Conservation (phyloP, 1,284 basidiomycete genomes). For the Leccinum laetum region DNA sequence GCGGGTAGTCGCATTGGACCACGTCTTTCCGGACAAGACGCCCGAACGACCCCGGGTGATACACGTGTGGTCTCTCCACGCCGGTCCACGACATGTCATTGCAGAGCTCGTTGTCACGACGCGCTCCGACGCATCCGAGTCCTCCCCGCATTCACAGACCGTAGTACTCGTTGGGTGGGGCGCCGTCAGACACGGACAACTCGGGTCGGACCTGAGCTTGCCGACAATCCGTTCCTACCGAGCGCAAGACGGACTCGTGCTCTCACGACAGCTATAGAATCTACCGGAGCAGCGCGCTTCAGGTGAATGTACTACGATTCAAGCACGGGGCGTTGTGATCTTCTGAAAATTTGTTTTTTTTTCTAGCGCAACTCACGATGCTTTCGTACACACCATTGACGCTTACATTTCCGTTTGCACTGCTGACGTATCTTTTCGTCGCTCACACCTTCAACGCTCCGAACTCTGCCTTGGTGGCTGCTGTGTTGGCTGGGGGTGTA, state of each 20-base stretch:
- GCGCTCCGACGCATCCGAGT: background rate
- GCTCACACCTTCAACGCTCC: slow-evolving; percentile 83
- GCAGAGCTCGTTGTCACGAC: slow-evolving; percentile 35
- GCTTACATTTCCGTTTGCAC: slow-evolving; percentile 76
- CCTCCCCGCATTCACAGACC: slow-evolving; percentile 4
- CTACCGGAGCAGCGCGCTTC: slow-evolving; percentile 32
- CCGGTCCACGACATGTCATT: slow-evolving; percentile 76
- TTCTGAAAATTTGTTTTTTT: background rate
- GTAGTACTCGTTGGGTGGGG: slow-evolving; percentile 78
- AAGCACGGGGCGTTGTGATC: no score
- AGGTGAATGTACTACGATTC: slow-evolving; percentile 6
- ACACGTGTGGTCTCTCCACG: slow-evolving; percentile 44
- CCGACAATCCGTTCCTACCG: slow-evolving; percentile 65
- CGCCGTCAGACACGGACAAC: slow-evolving; percentile 76
- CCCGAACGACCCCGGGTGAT: slow-evolving; percentile 14
- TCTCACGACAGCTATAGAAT: slow-evolving; percentile 50
- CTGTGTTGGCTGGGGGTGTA: slow-evolving; percentile 75
- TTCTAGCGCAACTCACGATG: slow-evolving; percentile 64
- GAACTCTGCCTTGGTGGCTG: slow-evolving; percentile 74
- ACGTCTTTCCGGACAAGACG: slow-evolving; percentile 32
- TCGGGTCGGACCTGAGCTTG: slow-evolving; percentile 40
- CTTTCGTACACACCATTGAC: slow-evolving; percentile 82
- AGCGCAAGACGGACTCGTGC: slow-evolving; percentile 70
- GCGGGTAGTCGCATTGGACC: slow-evolving; percentile 46
- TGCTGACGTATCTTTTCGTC: slow-evolving; percentile 86